Base-by-base conservation (phyloP, 805 yeast species). In the Helenozyma baotianmanensis region DNA sequence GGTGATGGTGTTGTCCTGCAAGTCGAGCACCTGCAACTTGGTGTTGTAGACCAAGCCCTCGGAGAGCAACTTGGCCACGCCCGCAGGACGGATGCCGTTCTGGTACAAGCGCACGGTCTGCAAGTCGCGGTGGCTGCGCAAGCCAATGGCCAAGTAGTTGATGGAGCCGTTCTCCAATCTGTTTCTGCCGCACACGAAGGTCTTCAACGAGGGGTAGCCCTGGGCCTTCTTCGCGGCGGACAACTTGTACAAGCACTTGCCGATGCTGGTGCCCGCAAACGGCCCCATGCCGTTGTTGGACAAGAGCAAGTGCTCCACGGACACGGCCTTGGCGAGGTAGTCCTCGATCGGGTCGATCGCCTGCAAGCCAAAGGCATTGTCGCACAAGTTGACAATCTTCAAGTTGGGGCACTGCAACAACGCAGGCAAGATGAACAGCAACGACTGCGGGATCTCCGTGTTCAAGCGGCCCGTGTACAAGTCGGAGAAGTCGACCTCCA, bases 241-340 rank as follows among this genome's bases (percentile, higher is more conserved):
- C 43, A 90, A 72, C 47, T 74, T 71, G 62, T 69, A 85, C 29
- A 92, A 73, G 4, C 96, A 85, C 49, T 78, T 78, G 39, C 97
- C 99, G 41, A 92, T 84, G 56, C 95, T 76, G 36, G 90, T 82
- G 50, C 99, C 98, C 1, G 97, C 95, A 56, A 83, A 83, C 16
- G 99, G 99, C 22, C 99, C 99, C 78, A 92, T 82, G 35, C 99
- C 99, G 58, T 92, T 92, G 63, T 92, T 92, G 29, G 96, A 82
- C 42, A 92, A 69, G 45, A 86, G 80, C 58, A 92, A 73, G 56
- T 92, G 96, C 60, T 85, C 82, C 35, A 92, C 64, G 16, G 94
- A 78, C 12, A 76, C 72, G 22, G 90, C 95, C 48, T 80, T 70
- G 9, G 84, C 65, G 38, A 92, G 68, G 50, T 80, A 88, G 17